Base-by-base conservation (phyloP, 192 early-diverging fungal genomes). In the Podila horticola region DNA sequence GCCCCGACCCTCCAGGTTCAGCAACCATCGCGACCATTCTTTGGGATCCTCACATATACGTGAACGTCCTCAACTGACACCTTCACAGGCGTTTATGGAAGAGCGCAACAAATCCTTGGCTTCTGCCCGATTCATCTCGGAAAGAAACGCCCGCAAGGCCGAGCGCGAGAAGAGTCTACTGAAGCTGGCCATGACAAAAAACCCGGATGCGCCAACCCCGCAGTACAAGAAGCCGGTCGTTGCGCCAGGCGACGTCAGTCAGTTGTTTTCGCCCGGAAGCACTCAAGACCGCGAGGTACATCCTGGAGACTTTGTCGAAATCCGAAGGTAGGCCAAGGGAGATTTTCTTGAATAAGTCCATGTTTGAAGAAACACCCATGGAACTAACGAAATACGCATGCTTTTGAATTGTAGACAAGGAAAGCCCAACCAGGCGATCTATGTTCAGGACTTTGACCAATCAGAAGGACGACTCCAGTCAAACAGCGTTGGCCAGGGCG, bases 281-380 rank as follows among this genome's bases (percentile, higher is more conserved):
- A 51, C 67, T 15, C 75, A 79, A 61, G 67, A 79, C 31, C 75
- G 75, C 0, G 65, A 48, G 7, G 75, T 79, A 3, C 66, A 67
- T 1, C 69, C 75, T 1, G 75, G 75, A 24, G 75, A 79, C 61
- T 79, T 79, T 68, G 75, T 79, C 30, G 75, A 79, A 22, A 55
- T 79, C 29, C 69, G 75, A 49, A 71, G 49, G 75, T 79, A 68
- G 26, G 51, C 8, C 6, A 24, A 20, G 12, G 2, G 6, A 20
- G 24, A 60, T 34, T n/a, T 26, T 57, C 19, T 17, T 30, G 26
- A 66, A 19, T 55, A 22, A 13, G 29, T 57, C 36, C 22, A 33
- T 3, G 20, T 20, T 38, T 55, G 41, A 20, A 50, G 55, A 50
- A 19, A 66, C 11, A 51, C 15, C 4, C 64, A 48, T n/a, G 22